Evolutionary conservation across 441 rosid species (phyloP).

Genomic region (Pelargonium australe): DNA sequence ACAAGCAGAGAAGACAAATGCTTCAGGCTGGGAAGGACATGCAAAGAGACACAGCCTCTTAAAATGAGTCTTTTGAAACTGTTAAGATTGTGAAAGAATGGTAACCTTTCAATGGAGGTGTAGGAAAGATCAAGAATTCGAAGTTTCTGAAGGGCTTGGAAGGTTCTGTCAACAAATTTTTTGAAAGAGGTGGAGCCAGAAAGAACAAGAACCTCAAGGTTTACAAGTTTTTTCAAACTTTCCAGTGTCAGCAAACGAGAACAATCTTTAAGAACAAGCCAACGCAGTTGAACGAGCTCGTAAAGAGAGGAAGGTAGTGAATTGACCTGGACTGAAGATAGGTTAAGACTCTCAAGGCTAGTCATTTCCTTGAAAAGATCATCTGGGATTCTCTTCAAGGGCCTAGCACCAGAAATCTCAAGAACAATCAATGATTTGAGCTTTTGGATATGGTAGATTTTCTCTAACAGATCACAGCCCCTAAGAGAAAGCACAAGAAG

Average conservation of each 20-base stretch:
- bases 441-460: slow-evolving; percentile 18
- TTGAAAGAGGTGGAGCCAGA: slow-evolving; percentile 33
- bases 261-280: slow-evolving; percentile 49
- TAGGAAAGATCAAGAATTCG: slow-evolving; percentile 39
- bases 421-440: slow-evolving; percentile 33
- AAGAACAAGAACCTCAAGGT: slow-evolving; percentile 53
- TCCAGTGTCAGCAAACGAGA: slow-evolving; percentile 32
- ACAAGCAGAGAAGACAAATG: slow-evolving; percentile 36
- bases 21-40: slow-evolving; percentile 31
- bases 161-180: slow-evolving; percentile 27
- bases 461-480: slow-evolving; percentile 35
- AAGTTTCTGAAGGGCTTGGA: slow-evolving; percentile 24
- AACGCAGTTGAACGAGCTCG: slow-evolving; percentile 28
- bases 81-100: slow-evolving; percentile 23
- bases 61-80: slow-evolving; percentile 30
- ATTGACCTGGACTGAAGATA: slow-evolving; percentile 32
- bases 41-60: slow-evolving; percentile 28
- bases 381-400: slow-evolving; percentile 24
- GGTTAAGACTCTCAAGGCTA: slow-evolving; percentile 42
- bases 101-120: slow-evolving; percentile 31
- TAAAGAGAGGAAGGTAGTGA: slow-evolving; percentile 30
- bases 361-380: slow-evolving; percentile 25
- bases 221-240: slow-evolving; percentile 19
- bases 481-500: slow-evolving; percentile 43
- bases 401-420: slow-evolving; percentile 47